A percentile compares a stretch with the other conserved stretches of the same genome.
Evolutionary conservation across 352 stramenopile species (phyloP).

Genomic region (Globisporangium iwayamae): DNA sequence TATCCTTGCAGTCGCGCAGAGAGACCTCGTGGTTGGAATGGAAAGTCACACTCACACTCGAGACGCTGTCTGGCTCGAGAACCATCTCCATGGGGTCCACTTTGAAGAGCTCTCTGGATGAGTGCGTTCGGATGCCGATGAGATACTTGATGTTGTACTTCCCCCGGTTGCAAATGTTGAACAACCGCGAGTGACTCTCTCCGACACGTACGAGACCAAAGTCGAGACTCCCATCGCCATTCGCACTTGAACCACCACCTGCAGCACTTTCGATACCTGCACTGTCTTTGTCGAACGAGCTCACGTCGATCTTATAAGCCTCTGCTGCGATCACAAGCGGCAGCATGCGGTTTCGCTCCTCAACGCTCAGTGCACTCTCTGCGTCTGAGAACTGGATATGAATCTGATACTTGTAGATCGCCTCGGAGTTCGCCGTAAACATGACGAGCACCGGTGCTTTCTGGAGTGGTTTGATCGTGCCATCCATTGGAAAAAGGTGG

Average conservation of each 20-base stretch:
- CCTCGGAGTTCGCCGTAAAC: conserved; percentile 70
- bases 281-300: conserved; percentile 67
- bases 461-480: conserved; percentile 70
- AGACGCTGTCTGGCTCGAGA: conserved; percentile 66
- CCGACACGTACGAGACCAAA: conserved; percentile 92
- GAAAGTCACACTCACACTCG: conserved; percentile 79
- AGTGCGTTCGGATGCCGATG: conserved; percentile 51
- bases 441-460: conserved; percentile 52
- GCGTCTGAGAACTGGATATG: conserved; percentile 82
- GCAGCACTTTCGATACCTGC: conserved; percentile 7
- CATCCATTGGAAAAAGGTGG: conserved; percentile 64
- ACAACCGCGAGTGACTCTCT: conserved; percentile 72
- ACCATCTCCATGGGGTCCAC: conserved; percentile 78
- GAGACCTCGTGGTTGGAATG: conserved; percentile 72
- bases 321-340: conserved; percentile 66
- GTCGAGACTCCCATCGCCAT: conserved; percentile 75
- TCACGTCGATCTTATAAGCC: conserved; percentile 90
- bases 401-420: conserved; percentile 57
- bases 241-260: conserved; percentile 15
- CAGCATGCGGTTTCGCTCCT: conserved; percentile 30
- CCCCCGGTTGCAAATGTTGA: conserved; percentile 88
- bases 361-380: conserved; percentile 53
- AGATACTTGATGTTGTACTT: conserved; percentile 93
- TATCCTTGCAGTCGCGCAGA: conserved; percentile 90
- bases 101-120: conserved; percentile 64